Percentiles rank a stretch among this genome's conserved stretches.
phyloP scores from a whole-genome alignment of 257 asterid genomes.

The Apocynum venetum region DNA sequence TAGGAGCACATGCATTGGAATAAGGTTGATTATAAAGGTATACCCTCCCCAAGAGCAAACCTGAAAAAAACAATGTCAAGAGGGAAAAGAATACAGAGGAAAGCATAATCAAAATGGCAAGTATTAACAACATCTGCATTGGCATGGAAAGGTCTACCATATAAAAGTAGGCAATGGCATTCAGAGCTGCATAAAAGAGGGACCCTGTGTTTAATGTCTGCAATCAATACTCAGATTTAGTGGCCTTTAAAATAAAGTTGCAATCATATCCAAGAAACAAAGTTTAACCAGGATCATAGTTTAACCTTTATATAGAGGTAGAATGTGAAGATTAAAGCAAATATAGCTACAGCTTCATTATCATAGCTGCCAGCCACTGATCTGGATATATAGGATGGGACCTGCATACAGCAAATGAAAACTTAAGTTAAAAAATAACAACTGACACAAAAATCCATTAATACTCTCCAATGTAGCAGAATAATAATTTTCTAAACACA shows the following conservation, averaged over 20 bases:
- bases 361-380: constrained; percentile 99
- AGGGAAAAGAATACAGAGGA: not conserved
- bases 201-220: constrained; percentile 99
- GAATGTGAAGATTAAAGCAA: constrained; percentile 93
- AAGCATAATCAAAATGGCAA: not conserved
- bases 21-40: constrained; percentile 95
- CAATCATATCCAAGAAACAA: not conserved
- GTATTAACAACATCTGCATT: constrained; percentile 3
- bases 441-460: not conserved
- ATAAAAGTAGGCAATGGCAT: constrained; percentile 90
- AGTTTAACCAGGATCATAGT: constrained; percentile 9
- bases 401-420: constrained; percentile 43
- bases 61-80: constrained; percentile 28
- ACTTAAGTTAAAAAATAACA: not conserved
- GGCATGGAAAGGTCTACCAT: constrained; percentile 50
- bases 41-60: constrained; percentile 99
- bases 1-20: constrained; percentile 97
- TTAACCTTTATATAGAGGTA: constrained; percentile 96
- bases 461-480: not conserved
- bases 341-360: constrained; percentile 99
- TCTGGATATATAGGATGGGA: constrained; percentile 97
- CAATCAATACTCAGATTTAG: constrained; percentile 22
- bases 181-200: constrained; percentile 89
- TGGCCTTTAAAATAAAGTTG: not conserved
- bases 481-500: not conserved